Conservation (phyloP, 2,329 filamentous ascomycete species). For the Achaetomium macrosporum region DNA sequence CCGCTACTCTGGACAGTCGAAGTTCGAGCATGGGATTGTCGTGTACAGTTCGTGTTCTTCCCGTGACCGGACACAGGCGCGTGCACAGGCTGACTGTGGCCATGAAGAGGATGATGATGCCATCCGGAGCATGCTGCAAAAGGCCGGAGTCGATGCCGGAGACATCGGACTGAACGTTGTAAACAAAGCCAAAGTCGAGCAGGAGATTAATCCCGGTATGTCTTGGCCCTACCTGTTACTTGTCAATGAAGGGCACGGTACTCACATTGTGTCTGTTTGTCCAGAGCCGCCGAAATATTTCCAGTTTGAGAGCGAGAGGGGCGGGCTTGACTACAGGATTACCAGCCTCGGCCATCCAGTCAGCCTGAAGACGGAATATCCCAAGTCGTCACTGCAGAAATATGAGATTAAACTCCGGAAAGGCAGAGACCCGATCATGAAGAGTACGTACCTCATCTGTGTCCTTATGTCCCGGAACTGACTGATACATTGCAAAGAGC, state of each 20-base stretch:
- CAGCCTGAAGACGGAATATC: slow-evolving; percentile 26
- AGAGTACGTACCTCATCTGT: slow-evolving; percentile 18
- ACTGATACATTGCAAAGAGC: slow-evolving; percentile 16
- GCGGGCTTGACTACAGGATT: slow-evolving; percentile 27
- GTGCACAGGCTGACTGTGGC: neutral
- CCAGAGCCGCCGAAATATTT: slow-evolving; percentile 25
- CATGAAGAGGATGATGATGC: slow-evolving; percentile 26
- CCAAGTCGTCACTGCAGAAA: slow-evolving; percentile 21
- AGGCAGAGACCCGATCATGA: slow-evolving; percentile 23
- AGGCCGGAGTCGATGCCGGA: slow-evolving; percentile 16
- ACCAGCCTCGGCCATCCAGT: slow-evolving; percentile 27
- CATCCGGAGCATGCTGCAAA: slow-evolving; percentile 14
- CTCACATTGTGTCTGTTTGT: neutral
- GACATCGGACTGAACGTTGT: slow-evolving; percentile 18
- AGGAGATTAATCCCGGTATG: slow-evolving; percentile 1
- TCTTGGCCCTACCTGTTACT: neutral
- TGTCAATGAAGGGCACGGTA: neutral
- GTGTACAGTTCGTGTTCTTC: slow-evolving; percentile 11
- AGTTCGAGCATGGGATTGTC: slow-evolving; percentile 29
- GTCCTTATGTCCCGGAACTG: neutral
- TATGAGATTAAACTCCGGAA: slow-evolving; percentile 28
- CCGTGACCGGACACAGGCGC: neutral
- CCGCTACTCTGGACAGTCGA: slow-evolving; percentile 28
- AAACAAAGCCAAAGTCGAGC: slow-evolving; percentile 21
- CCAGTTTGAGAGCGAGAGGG: slow-evolving; percentile 21